Evolutionary conservation across 1,139 yeast species (phyloP).

Genomic region (Saccharomycopsis crataegensis): DNA sequence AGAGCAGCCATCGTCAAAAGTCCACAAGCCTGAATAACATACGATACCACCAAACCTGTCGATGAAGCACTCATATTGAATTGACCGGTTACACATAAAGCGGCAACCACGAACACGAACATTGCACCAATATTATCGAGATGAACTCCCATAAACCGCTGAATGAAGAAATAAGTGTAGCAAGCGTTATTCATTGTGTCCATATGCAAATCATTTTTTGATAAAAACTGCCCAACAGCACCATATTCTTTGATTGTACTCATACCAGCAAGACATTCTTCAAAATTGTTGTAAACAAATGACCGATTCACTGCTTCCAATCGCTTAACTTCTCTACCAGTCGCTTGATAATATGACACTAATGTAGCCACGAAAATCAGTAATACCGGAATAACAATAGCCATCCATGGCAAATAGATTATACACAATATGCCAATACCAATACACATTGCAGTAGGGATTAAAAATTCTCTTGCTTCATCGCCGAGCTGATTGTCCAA

Average conservation of each 20-base stretch:
- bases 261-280: conserved; percentile 52
- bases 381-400: conserved; percentile 49
- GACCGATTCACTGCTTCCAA: conserved; percentile 58
- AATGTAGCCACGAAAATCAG: not conserved
- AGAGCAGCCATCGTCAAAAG: conserved; percentile 41
- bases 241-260: conserved; percentile 47
- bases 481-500: conserved; percentile 70
- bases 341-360: conserved; percentile 48
- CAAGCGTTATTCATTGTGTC: conserved; percentile 52
- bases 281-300: conserved; percentile 52
- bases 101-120: conserved; percentile 37
- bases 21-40: conserved; percentile 44
- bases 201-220: conserved; percentile 34
- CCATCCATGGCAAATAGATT: conserved; percentile 69
- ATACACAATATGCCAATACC: conserved; percentile 65
- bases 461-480: conserved; percentile 45
- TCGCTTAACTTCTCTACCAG: conserved; percentile 57
- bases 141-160: conserved; percentile 53
- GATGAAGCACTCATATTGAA: conserved; percentile 57
- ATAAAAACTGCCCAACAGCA: conserved; percentile 32
- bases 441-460: conserved; percentile 45
- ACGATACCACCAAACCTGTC: conserved; percentile 64
- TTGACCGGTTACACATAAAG: conserved; percentile 56
- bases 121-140: conserved; percentile 38
- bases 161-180: conserved; percentile 44